Evolutionary conservation across 176 grass and related monocot genomes (phyloP), one percentile per base, ranked within the genome.

Genomic region (Juncus inflexus): DNA sequence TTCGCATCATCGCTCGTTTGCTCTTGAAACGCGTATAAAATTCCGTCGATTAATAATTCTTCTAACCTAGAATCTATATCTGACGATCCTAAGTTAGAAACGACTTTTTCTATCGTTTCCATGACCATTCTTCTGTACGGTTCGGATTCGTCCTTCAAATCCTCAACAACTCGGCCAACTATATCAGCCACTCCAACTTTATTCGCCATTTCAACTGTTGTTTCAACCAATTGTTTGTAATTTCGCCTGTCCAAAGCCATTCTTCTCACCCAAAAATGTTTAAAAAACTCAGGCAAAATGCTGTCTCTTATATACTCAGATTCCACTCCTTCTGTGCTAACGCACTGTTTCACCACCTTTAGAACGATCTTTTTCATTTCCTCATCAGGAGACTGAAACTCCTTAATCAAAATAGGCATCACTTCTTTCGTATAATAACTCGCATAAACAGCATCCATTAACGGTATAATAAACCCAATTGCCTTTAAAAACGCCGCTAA

Each of bases 311-410:
- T 92, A 69, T 91, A 97, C 66, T 97, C 92, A 42, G 94, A 76
- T 60, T 97, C 94, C 16, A 97, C 94, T 77, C 94, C 88, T 56
- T 99, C 94, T 15, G 94, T 99, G 86, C 88, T 92, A 52, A 90
- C 94, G 75, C 94, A 99, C 58, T 99, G 94, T 78, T 92, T 90
- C 12, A 99, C 88, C 70, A 99, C 94, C 78, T 99, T 99, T 4
- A 99, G 55, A 55, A 99, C 94, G 73, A 99, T 99, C 78, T 92
- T 99, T 61, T 99, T 99, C 88, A 92, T 99, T 80, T 99, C 94
- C 73, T 99, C 85, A 73, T 99, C 94, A 75, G 94, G 94, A 42
- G 94, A 99, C 69, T 99, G 88, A 47, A 99, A 99, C 62, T 99
- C 94, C 58, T 89, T 83, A 61, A 99, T 99, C 10, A 99, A 77